Conservation (phyloP, 2,329 filamentous ascomycete species). For the Didymella pinodella region DNA sequence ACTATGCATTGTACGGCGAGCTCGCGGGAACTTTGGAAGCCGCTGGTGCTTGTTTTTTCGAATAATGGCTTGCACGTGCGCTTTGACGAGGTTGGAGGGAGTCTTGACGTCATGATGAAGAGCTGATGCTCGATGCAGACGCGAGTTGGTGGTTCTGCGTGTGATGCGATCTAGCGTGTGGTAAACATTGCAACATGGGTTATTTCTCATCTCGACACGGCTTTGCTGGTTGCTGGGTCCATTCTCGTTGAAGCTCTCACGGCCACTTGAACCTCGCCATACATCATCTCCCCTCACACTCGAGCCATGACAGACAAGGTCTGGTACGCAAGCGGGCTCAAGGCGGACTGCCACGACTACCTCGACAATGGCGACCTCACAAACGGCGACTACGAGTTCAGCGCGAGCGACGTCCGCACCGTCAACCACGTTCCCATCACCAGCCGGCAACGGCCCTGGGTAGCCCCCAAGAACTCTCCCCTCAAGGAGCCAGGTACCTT, state of each 20-base stretch:
- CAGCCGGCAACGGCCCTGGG: constrained; percentile 17
- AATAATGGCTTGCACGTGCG: not conserved
- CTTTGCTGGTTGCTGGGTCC: not conserved
- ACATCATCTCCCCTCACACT: not conserved
- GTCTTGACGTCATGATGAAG: constrained; percentile 21
- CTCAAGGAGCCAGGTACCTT: constrained; percentile 19
- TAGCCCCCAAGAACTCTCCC: constrained; percentile 17
- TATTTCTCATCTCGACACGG: not conserved
- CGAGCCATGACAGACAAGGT: constrained; percentile 9
- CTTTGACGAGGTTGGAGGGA: not conserved
- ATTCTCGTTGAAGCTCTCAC: not conserved
- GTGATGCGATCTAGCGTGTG: not conserved
- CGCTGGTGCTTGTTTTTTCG: not conserved
- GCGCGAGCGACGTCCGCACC: constrained; percentile 3
- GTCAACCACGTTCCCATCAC: constrained; percentile 22
- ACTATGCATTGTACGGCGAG: not conserved
- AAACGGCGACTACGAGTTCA: constrained; percentile 13
- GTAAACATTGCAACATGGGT: not conserved
- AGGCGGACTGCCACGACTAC: constrained; percentile 4
- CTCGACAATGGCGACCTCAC: constrained; percentile 5
- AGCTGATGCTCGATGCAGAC: not conserved
- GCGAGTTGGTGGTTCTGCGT: not conserved
- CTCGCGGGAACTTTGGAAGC: not conserved
- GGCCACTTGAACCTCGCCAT: not conserved
- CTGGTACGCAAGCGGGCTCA: constrained; percentile 10